A percentile compares a stretch with the other conserved stretches of the same genome.
These are phyloP conservation scores for Magnaporthales sp. DNA, from an alignment of 2,329 filamentous ascomycete genomes.

Conservation along the genomic window DNA sequence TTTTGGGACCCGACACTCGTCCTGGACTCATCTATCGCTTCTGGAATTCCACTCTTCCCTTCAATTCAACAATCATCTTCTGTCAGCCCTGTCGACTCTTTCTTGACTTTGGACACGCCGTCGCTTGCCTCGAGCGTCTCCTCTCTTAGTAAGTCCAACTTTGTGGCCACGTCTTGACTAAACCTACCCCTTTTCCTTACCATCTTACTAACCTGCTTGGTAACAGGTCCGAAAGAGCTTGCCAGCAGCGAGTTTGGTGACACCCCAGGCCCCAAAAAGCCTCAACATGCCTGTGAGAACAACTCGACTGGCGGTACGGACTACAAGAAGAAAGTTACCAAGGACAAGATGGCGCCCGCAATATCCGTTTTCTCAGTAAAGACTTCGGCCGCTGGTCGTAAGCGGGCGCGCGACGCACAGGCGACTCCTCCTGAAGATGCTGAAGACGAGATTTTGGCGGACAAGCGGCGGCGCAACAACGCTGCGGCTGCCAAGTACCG, in stretches of 20 bases:
- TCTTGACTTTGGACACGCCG: constrained; percentile 3
- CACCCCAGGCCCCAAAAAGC: background rate
- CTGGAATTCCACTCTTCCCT: background rate
- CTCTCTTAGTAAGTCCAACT: no score
- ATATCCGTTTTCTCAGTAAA: constrained; percentile 5
- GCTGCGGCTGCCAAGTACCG: constrained; percentile 54
- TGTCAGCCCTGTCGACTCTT: constrained; percentile 1
- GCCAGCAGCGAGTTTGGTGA: background rate
- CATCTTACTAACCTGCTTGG: background rate
- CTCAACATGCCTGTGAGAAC: background rate
- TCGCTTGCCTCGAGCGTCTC: constrained; percentile 6
- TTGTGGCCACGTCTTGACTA: no score
- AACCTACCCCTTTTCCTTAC: no score
- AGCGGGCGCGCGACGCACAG: constrained; percentile 3
- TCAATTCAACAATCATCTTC: background rate
- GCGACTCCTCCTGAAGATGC: background rate
- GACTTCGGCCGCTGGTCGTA: background rate
- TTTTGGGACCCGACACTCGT: constrained; percentile 1
- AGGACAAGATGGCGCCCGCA: constrained; percentile 3
- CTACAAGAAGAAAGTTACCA: constrained; percentile 1
- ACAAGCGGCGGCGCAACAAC: constrained; percentile 53
- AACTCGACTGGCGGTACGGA: background rate
- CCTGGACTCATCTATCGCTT: background rate
- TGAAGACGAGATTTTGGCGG: background rate
- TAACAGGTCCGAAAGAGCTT: constrained; percentile 3